Base-by-base conservation (phyloP, 257 asterid genomes). In the Mentha longifolia region DNA sequence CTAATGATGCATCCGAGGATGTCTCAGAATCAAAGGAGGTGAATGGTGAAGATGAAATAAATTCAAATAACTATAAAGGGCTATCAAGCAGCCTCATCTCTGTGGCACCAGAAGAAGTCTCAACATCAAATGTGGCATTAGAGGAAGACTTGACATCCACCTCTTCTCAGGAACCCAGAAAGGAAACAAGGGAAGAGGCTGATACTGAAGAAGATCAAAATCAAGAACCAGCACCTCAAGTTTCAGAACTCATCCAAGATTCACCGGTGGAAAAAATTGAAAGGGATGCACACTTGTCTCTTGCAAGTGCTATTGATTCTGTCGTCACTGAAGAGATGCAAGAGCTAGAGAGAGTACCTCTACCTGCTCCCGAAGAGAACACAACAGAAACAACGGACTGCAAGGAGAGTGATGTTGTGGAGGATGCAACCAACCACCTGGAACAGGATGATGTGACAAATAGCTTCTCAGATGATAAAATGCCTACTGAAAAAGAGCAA, bases 201-300 rank as follows among this genome's bases (percentile, higher is more conserved):
- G 73, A 61, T 43, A 45, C 57, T 10, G 67, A 80, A 67, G 74
- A 68, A 33, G 65, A 72, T 74, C 80, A 68, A 49, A 20, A 51
- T 45, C 83, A 74, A 62, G 50, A 67, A 17, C 49, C 63, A 17
- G 47, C 52, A 50, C 65, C 61, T 46, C 47, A 61, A 50, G 72
- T 61, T 71, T 67, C 69, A 41, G 70, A 62, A 45, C 73, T n/a
- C 65, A 7, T 49, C 62, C 65, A 45, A 4, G 71, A 72, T 57
- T 71, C 71, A 50, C 37, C 70, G 15, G 8, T 33, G 41, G 75
- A 61, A 17, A 45, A 74, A 56, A 22, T 47, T 67, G 73, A 65
- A 76, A 50, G 37, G 30, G 58, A 70, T n/a, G 76, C 17, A 4
- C 71, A 50, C 14, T n/a, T 10, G 58, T 47, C 10, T 56, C 31